Evolutionary conservation across 495 filamentous ascomycete species (phyloP), one percentile per base, ranked within the genome.

Genomic region (Staphylotrichum tortipilum): DNA sequence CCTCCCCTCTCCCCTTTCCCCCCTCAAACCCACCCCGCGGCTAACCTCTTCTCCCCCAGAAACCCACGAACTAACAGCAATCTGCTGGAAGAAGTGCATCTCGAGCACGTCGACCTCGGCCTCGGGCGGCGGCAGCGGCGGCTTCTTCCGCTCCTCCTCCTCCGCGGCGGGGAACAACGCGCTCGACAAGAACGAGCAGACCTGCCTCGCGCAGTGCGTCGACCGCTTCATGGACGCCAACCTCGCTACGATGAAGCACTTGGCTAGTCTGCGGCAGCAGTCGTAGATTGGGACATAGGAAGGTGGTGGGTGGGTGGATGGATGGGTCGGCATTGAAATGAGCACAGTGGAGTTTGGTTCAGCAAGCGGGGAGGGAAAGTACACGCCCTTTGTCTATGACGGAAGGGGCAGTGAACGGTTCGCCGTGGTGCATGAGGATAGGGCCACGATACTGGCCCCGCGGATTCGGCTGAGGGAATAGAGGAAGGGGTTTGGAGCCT

Each of bases 221-320:
- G 86, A 94, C 52, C 78, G 92, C 42, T 98, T 89, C 71, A 75
- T 96, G 75, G 92, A 98, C 69, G 77, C 87, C 44, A 89, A 90
- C 69, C 62, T 85, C 41, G 67, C 83, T 17, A 84, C 95, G 12
- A 62, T 97, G 68, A 81, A 81, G 72, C 86, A 95, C 60, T 65
- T 98, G 63, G 78, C 88, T 54, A 71, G 61, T 30, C 48, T 70
- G 55, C 60, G 65, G 23, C 47, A 60, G 42, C 36, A 41, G 18
- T 19, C n/a, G n/a, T n/a, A n/a, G n/a, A n/a, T n/a, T n/a, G n/a
- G 18, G 24, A 18, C 26, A 42, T 3, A 28, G 26, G 2, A 28
- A 7, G 6, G 6, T 2, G 6, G 10, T 28, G 26, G 10, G 6
- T 5, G 0, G 10, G 6, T 28, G 26, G 26, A 10, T 28, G 26